phyloP scores from a whole-genome alignment of 1,284 basidiomycete species.

The Melampsora larici-populina region DNA sequence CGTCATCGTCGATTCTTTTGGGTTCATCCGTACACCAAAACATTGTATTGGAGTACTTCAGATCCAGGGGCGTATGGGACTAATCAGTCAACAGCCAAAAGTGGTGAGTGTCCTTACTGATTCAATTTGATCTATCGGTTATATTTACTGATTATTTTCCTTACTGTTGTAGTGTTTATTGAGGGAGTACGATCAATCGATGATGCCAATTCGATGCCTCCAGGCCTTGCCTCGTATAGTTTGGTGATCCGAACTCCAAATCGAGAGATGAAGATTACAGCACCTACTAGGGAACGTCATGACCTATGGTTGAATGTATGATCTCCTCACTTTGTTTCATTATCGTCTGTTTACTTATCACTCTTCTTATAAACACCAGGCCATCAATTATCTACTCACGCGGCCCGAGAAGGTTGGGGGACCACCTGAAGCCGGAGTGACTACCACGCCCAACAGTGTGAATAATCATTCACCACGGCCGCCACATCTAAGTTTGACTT shows the following conservation, averaged over 20 bases:
- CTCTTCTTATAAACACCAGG: constrained; percentile 58
- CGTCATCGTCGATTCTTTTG: constrained; percentile 97
- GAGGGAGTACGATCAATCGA: constrained; percentile 83
- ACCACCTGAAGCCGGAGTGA: constrained; percentile 52
- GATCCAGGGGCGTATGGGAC: constrained; percentile 85
- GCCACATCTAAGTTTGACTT: constrained; percentile 62
- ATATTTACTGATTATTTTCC: not conserved
- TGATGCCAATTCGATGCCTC: constrained; percentile 87
- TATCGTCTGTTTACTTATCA: constrained; percentile 5
- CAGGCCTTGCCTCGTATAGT: constrained; percentile 86
- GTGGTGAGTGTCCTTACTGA: constrained; percentile 65
- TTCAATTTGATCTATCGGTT: not conserved
- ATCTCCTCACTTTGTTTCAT: constrained; percentile 42
- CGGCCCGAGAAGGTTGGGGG: constrained; percentile 61
- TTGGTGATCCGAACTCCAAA: constrained; percentile 88
- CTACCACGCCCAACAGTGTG: constrained; percentile 47
- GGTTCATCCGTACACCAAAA: constrained; percentile 98
- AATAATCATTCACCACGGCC: constrained; percentile 42
- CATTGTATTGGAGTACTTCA: constrained; percentile 91
- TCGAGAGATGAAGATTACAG: constrained; percentile 96
- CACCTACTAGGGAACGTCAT: constrained; percentile 86
- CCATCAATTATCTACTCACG: constrained; percentile 74
- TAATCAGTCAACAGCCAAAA: constrained; percentile 90
- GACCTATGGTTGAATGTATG: constrained; percentile 81
- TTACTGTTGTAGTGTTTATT: constrained; percentile 77